phyloP scores from a whole-genome alignment of 306 rosid species.

The Crotalaria pallida region DNA sequence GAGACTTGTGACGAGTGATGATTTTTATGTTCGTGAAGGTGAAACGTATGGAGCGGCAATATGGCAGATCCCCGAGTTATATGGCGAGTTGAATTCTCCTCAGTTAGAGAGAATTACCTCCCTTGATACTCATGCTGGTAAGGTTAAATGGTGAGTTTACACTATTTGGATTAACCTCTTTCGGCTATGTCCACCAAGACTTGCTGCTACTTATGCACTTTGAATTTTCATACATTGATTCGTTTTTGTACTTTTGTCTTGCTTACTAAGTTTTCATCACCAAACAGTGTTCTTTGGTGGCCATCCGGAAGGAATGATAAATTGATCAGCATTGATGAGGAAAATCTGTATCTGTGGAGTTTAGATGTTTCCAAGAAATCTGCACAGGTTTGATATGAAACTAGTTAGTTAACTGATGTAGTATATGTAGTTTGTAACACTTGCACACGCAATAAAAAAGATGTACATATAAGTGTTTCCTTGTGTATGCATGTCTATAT shows the following conservation, averaged over 20 bases:
- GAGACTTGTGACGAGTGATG: not conserved
- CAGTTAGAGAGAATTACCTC: slow-evolving; percentile 77
- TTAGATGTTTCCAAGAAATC: slow-evolving; percentile 77
- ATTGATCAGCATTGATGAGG: slow-evolving; percentile 81
- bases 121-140: slow-evolving; percentile 61
- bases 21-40: slow-evolving; percentile 48
- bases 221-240: not conserved
- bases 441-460: not conserved
- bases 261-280: slow-evolving; percentile 17
- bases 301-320: slow-evolving; percentile 91
- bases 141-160: slow-evolving; percentile 80
- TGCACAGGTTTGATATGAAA: slow-evolving; percentile 69
- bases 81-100: slow-evolving; percentile 91
- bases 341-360: slow-evolving; percentile 78
- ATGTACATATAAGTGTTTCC: not conserved
- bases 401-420: not conserved
- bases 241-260: slow-evolving; percentile 5
- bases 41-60: slow-evolving; percentile 83
- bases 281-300: slow-evolving; percentile 90
- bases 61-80: slow-evolving; percentile 98
- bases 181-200: not conserved
- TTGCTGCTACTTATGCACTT: slow-evolving; percentile 1
- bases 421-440: slow-evolving; percentile 4
- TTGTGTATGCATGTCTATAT: too few species aligned
- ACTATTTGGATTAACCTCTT: not conserved